Conservation (phyloP, 139 green algal species). For the Pseudopediastrum boryanum region DNA sequence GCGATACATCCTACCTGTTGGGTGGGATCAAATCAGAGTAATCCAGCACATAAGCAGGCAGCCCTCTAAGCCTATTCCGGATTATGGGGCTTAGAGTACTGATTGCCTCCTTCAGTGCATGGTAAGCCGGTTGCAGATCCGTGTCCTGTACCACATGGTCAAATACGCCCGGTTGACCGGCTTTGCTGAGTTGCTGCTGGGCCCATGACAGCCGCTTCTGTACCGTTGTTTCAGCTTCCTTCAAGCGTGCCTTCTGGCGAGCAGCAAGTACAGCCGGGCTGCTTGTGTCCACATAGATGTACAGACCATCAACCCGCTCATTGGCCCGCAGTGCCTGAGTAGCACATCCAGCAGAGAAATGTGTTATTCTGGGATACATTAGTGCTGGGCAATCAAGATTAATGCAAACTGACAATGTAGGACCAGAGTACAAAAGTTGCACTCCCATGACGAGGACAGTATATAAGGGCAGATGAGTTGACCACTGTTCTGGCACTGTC, state of each 20-base stretch:
- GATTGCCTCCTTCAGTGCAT: constrained; percentile 70
- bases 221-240: constrained; percentile 62
- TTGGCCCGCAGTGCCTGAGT: constrained; percentile 46
- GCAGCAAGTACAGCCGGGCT: constrained; percentile 60
- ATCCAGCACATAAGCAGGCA: constrained; percentile 81
- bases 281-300: constrained; percentile 63
- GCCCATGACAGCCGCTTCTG: constrained; percentile 58
- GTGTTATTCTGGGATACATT: neutral
- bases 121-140: constrained; percentile 37
- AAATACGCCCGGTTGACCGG: constrained; percentile 37
- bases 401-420: neutral
- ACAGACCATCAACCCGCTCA: constrained; percentile 71
- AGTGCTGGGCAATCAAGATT: no score
- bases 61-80: constrained; percentile 70
- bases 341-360: neutral
- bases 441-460: neutral
- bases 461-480: no score
- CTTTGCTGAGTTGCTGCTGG: constrained; percentile 35
- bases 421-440: neutral
- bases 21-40: constrained; percentile 83
- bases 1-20: constrained; percentile 66
- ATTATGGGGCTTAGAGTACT: constrained; percentile 73
- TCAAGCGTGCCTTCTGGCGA: constrained; percentile 52
- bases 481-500: no score
- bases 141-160: constrained; percentile 50